These are phyloP conservation scores for Farysia itapuensis DNA, from an alignment of 1,284 basidiomycete species.

Conservation along the genomic window DNA sequence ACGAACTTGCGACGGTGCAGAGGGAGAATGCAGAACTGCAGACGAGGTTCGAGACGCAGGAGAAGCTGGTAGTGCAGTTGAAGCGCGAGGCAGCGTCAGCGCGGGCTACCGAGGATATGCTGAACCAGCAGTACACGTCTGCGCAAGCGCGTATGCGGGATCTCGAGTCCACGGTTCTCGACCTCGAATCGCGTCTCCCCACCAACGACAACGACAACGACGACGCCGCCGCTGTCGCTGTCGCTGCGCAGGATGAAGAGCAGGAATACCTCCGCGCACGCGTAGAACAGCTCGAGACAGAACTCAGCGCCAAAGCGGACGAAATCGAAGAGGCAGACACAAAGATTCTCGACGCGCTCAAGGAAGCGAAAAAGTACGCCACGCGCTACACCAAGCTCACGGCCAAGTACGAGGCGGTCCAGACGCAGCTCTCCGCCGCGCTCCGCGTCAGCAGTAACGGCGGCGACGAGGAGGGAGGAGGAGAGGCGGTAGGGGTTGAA, in stretches of 20 bases:
- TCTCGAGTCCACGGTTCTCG: constrained; percentile 5
- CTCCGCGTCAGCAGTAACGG: neutral
- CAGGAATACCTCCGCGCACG: constrained; percentile 9
- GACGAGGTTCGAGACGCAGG: constrained; percentile 4
- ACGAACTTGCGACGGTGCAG: neutral
- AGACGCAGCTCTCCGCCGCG: constrained; percentile 10
- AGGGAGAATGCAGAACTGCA: neutral
- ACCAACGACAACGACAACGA: neutral
- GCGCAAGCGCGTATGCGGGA: constrained; percentile 12
- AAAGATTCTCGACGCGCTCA: constrained; percentile 44
- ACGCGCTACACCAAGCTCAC: constrained; percentile 17
- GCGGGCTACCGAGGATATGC: constrained; percentile 18
- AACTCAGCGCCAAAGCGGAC: constrained; percentile 40
- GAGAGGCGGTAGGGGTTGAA: neutral
- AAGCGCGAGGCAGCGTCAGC: constrained; percentile 9
- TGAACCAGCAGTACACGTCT: constrained; percentile 15
- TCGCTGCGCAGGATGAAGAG: constrained; percentile 2
- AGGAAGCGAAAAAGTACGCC: constrained; percentile 42
- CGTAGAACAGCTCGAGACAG: constrained; percentile 38
- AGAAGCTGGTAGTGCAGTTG: constrained; percentile 3
- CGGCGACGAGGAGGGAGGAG: constrained; percentile 1
- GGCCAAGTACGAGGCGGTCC: constrained; percentile 13
- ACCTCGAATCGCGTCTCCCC: neutral
- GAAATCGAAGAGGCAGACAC: constrained; percentile 51
- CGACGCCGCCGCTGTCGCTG: neutral